Percentiles rank a stretch among this genome's conserved stretches.
phyloP scores from a whole-genome alignment of 1,284 basidiomycete species.

The Ustilago trichophora region DNA sequence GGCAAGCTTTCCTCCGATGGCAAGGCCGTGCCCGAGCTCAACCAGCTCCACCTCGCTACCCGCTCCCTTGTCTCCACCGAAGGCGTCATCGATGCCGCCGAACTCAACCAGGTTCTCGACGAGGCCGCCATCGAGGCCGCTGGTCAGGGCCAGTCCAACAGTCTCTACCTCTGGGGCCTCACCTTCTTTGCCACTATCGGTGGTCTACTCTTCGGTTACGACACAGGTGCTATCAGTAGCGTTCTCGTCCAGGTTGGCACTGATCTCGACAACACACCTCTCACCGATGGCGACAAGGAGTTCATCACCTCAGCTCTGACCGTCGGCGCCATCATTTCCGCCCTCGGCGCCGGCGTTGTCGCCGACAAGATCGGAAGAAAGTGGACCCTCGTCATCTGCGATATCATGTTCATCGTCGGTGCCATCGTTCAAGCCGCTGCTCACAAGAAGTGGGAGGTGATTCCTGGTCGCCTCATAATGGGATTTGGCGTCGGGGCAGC shows the following conservation, averaged over 20 bases:
- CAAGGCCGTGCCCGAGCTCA: slow-evolving; percentile 15
- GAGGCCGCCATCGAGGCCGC: slow-evolving; percentile 53
- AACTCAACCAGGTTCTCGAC: slow-evolving; percentile 40
- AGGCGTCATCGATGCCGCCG: slow-evolving; percentile 38
- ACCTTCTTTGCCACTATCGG: slow-evolving; percentile 47
- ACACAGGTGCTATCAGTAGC: slow-evolving; percentile 36
- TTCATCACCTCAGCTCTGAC: slow-evolving; percentile 49
- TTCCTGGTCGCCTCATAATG: slow-evolving; percentile 67
- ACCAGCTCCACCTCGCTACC: slow-evolving; percentile 26
- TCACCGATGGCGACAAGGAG: slow-evolving; percentile 48
- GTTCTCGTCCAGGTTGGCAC: slow-evolving; percentile 41
- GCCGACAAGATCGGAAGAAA: slow-evolving; percentile 68
- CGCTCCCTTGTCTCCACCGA: slow-evolving; percentile 40
- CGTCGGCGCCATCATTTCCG: slow-evolving; percentile 54
- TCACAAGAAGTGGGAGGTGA: slow-evolving; percentile 64
- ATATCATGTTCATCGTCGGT: slow-evolving; percentile 62
- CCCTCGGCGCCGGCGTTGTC: slow-evolving; percentile 61
- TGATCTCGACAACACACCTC: slow-evolving; percentile 31
- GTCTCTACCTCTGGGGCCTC: slow-evolving; percentile 46
- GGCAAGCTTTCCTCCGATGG: slow-evolving; percentile 20
- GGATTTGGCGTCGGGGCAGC: slow-evolving; percentile 67
- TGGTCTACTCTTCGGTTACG: slow-evolving; percentile 49
- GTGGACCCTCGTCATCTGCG: slow-evolving; percentile 59
- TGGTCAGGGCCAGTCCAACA: slow-evolving; percentile 40
- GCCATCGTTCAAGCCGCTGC: slow-evolving; percentile 66